phyloP scores from a whole-genome alignment of 331 rosid genomes.

The Cydonia oblonga region DNA sequence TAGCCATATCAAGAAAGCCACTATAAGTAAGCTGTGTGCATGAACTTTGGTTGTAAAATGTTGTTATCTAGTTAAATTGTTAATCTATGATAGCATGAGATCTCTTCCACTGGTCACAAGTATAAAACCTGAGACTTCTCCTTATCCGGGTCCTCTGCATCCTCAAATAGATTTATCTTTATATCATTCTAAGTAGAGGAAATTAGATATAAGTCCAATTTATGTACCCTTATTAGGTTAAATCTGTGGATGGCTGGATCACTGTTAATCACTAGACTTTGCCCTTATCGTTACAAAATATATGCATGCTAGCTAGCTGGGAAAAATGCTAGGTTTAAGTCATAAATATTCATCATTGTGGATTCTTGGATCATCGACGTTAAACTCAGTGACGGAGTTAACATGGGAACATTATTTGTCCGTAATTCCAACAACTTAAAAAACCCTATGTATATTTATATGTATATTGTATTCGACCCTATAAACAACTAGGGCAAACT shows the following conservation, averaged over 20 bases:
- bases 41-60: constrained; percentile 6
- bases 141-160: neutral
- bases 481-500: too few relatives aligned
- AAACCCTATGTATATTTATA: too few relatives aligned
- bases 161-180: neutral
- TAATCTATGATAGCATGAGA: neutral
- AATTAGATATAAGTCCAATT: neutral
- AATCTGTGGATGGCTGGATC: neutral
- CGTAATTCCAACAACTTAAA: too few relatives aligned
- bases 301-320: too few relatives aligned
- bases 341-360: too few relatives aligned
- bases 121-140: neutral
- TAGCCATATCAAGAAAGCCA: neutral
- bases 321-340: too few relatives aligned
- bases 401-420: too few relatives aligned
- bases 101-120: neutral
- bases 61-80: neutral
- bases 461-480: too few relatives aligned
- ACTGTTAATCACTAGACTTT: neutral
- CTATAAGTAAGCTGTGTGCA: neutral
- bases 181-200: too few relatives aligned
- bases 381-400: too few relatives aligned
- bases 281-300: neutral
- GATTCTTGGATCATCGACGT: too few relatives aligned
- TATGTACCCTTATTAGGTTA: neutral